phyloP scores from a whole-genome alignment of 768 basidiomycete genomes.

The Naganishia antarctica region DNA sequence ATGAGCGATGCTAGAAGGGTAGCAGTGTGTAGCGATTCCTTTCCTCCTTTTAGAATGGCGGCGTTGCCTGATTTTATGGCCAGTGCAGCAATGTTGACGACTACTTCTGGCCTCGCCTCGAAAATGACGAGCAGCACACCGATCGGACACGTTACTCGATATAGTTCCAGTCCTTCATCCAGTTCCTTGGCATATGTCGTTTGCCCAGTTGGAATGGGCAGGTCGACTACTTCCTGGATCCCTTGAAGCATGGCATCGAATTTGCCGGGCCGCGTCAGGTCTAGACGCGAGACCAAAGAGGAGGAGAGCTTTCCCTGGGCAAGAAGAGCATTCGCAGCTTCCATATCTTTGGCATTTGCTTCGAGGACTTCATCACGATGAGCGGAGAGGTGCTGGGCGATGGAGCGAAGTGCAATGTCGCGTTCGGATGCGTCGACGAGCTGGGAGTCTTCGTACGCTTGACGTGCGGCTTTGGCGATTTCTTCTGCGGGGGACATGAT shows the following conservation, averaged over 20 bases:
- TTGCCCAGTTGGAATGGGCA: constrained; percentile 79
- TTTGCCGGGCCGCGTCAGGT: constrained; percentile 68
- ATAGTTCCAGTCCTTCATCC: constrained; percentile 79
- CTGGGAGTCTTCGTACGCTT: constrained; percentile 82
- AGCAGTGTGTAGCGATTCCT: constrained; percentile 82
- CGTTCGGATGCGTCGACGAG: constrained; percentile 66
- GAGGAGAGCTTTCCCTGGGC: constrained; percentile 76
- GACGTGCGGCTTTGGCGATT: constrained; percentile 74
- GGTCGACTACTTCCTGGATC: constrained; percentile 72
- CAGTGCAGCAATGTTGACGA: constrained; percentile 91
- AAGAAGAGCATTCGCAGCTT: constrained; percentile 72
- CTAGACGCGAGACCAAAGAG: constrained; percentile 78
- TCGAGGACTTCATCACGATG: constrained; percentile 65
- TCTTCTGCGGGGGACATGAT: constrained; percentile 44
- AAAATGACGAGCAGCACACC: constrained; percentile 95
- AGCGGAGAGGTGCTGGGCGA: constrained; percentile 62
- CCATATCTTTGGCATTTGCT: constrained; percentile 76
- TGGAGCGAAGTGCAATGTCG: constrained; percentile 64
- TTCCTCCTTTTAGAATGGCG: constrained; percentile 94
- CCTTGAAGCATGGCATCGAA: constrained; percentile 94
- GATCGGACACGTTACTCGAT: constrained; percentile 91
- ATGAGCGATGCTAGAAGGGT: constrained; percentile 73
- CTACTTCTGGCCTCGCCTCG: constrained; percentile 93
- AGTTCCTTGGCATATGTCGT: constrained; percentile 85
- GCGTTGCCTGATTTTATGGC: constrained; percentile 98